Evolutionary conservation across 2,329 filamentous ascomycete species (phyloP).

Genomic region (Cladosporium sp.): DNA sequence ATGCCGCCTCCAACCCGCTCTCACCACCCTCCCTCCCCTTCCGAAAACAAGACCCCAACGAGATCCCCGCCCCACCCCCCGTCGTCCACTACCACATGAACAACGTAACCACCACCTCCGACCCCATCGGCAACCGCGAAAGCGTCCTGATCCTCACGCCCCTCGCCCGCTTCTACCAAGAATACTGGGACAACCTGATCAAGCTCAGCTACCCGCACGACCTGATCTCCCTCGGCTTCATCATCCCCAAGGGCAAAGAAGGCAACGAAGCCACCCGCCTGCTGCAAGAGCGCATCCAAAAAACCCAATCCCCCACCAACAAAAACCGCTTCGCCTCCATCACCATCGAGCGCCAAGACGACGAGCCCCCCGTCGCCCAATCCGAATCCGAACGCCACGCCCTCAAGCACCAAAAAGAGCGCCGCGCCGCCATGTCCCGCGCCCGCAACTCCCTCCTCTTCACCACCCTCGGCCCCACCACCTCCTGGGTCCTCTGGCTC

Average conservation of each 20-base stretch:
- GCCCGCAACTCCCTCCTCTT: slow-evolving; percentile 93
- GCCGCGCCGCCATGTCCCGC: slow-evolving; percentile 84
- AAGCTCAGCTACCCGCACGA: slow-evolving; percentile 85
- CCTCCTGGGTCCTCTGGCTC: slow-evolving; percentile 95
- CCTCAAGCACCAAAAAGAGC: slow-evolving; percentile 78
- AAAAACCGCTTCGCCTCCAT: slow-evolving; percentile 84
- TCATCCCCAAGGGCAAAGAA: slow-evolving; percentile 88
- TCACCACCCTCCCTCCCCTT: slow-evolving; percentile 72
- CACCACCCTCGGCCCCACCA: slow-evolving; percentile 84
- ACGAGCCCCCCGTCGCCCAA: slow-evolving; percentile 81
- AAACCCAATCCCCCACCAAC: slow-evolving; percentile 77
- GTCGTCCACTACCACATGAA: slow-evolving; percentile 94
- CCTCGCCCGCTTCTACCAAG: slow-evolving; percentile 85
- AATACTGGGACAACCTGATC: slow-evolving; percentile 91
- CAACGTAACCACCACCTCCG: slow-evolving; percentile 76
- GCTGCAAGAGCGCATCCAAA: slow-evolving; percentile 77
- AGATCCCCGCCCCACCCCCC: slow-evolving; percentile 64
- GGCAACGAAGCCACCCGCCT: slow-evolving; percentile 80
- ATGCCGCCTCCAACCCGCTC: slow-evolving; percentile 62
- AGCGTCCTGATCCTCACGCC: slow-evolving; percentile 88
- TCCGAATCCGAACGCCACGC: slow-evolving; percentile 87
- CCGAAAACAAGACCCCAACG: slow-evolving; percentile 56
- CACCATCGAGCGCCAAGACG: slow-evolving; percentile 92
- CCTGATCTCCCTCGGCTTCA: slow-evolving; percentile 91
- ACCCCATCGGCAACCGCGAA: slow-evolving; percentile 75